These are phyloP conservation scores for Abrus pulchellus DNA, from an alignment of 306 rosid species.

Conservation along the genomic window DNA sequence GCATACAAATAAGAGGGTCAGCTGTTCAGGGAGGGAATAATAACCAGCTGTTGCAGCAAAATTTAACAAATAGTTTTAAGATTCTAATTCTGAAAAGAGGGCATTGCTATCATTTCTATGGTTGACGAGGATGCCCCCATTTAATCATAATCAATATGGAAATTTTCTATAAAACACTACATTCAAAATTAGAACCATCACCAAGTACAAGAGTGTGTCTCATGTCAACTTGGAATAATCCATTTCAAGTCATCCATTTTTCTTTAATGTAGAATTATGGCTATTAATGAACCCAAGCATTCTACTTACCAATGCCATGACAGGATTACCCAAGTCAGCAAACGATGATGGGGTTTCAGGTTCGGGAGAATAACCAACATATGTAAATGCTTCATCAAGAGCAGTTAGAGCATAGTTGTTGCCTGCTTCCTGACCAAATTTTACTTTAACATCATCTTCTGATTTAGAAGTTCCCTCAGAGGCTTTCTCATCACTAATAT, in stretches of 20 bases:
- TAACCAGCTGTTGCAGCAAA: neutral
- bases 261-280: neutral
- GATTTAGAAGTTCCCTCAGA: slow-evolving; percentile 47
- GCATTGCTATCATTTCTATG: neutral
- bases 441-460: slow-evolving; percentile 53
- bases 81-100: neutral
- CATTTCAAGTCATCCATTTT: slow-evolving; percentile 27
- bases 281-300: slow-evolving; percentile 20
- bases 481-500: slow-evolving; percentile 51
- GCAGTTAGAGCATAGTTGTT: slow-evolving; percentile 64
- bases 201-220: slow-evolving; percentile 1
- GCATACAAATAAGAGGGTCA: slow-evolving; percentile 2
- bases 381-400: slow-evolving; percentile 77
- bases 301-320: slow-evolving; percentile 80
- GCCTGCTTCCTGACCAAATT: slow-evolving; percentile 53
- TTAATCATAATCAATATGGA: neutral
- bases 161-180: slow-evolving; percentile 4
- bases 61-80: neutral
- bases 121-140: neutral
- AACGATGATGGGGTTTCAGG: slow-evolving; percentile 66
- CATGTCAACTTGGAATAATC: neutral
- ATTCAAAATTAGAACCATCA: slow-evolving; percentile 24
- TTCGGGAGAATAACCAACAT: slow-evolving; percentile 64
- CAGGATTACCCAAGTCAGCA: slow-evolving; percentile 82
- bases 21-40: slow-evolving; percentile 1